Base-by-base conservation (phyloP, 2,329 filamentous ascomycete genomes). In the Aspergillus sp. region DNA sequence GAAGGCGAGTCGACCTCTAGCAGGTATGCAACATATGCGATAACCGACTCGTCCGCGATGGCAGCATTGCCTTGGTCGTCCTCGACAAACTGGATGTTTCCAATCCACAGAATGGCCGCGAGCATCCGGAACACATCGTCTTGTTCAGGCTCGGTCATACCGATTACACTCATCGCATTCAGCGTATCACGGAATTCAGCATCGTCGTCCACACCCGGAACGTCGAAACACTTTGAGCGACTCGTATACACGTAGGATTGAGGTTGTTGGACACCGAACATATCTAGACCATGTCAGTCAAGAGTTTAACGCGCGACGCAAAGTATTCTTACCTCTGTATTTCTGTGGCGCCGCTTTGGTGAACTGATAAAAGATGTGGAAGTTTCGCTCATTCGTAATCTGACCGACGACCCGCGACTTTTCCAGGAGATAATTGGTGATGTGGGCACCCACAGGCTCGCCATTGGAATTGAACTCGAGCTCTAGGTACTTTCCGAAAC, bases 361-460 rank as follows among this genome's bases (percentile, higher is more conserved):
- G 68, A 97, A 96, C 68, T 98, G 93, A 71, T 98, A 98, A 68
- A 98, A 98, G 61, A 98, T 97, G 71, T 98, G 93, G 69, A 98
- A 98, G 71, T 95, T 97, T 57, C 93, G 82, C 77, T 98, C 93
- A 66, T 96, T 94, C 48, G 74, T 77, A 57, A 97, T 97, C 73
- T 97, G 93, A 10, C 91, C 89, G 7, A 95, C 89, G 12, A 98
- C 93, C 72, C 93, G 80, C 42, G 88, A 84, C 75, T 97, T 97
- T 68, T 98, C 93, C 45, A 98, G 77, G 27, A 98, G 77, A 63
- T 98, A 98, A 68, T 98, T 98, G 63, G 91, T 96, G 69, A 98
- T 96, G 68, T 95, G 93, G 50, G 93, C 93, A 60, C 93, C 93
- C 7, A 96, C 84, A 0, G 93, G 93, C 69, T 97, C 91, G 55